Conservation (phyloP, 139 green algal genomes). For the Coelastrella sp. region DNA sequence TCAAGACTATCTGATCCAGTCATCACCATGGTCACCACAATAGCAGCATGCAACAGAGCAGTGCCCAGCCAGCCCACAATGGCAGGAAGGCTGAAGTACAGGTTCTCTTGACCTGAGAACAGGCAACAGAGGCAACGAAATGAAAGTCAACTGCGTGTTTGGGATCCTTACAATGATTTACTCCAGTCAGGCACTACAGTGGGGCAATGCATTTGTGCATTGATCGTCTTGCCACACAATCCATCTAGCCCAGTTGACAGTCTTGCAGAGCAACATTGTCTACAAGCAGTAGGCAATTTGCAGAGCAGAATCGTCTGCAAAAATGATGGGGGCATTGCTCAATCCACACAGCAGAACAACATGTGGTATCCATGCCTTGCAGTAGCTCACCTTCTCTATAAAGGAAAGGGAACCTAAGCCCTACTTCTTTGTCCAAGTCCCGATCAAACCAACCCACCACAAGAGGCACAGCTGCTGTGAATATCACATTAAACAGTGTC, state of each 20-base stretch:
- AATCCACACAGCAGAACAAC: background rate
- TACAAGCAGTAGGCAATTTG: too few relatives aligned
- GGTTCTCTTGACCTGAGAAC: constrained; percentile 68
- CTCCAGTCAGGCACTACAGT: too few relatives aligned
- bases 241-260: background rate
- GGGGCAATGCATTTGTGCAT: too few relatives aligned
- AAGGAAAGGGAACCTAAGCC: constrained; percentile 60
- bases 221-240: background rate
- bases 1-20: constrained; percentile 33
- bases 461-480: constrained; percentile 73
- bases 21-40: constrained; percentile 65
- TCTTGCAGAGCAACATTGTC: too few relatives aligned
- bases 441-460: constrained; percentile 77
- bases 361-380: too few relatives aligned
- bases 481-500: constrained; percentile 83
- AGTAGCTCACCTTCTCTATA: constrained; percentile 67
- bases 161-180: too few relatives aligned
- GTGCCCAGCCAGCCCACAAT: constrained; percentile 71
- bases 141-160: too few relatives aligned
- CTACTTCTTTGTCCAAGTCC: constrained; percentile 68
- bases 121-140: background rate
- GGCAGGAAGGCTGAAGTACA: constrained; percentile 69
- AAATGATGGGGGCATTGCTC: too few relatives aligned
- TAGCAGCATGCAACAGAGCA: constrained; percentile 59
- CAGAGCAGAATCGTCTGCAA: too few relatives aligned